A percentile compares a stretch with the other conserved stretches of the same genome.
Conservation (phyloP, 2,329 filamentous ascomycete species). For the Mycosphaerella sp. region DNA sequence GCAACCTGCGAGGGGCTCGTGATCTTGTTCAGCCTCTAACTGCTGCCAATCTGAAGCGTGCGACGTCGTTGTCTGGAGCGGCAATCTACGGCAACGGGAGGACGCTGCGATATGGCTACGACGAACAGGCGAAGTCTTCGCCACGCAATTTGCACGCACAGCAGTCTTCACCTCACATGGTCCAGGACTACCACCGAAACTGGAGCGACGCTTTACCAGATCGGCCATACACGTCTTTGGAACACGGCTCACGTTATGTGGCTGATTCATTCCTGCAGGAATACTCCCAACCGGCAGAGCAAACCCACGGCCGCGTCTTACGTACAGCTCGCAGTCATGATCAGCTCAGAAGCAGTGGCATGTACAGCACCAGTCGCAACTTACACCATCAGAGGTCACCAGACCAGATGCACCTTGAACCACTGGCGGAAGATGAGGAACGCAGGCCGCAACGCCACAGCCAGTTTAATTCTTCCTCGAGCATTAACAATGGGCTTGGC, state of each 20-base stretch:
- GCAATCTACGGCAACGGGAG: conserved; percentile 16
- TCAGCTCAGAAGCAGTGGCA: conserved; percentile 19
- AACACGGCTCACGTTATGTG: conserved; percentile 12
- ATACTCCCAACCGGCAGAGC: conserved; percentile 4
- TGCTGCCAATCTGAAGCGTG: conserved; percentile 35
- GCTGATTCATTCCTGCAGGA: conserved; percentile 3
- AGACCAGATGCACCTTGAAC: conserved; percentile 36
- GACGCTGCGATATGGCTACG: conserved; percentile 22
- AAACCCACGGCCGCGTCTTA: conserved; percentile 11
- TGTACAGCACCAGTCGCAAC: conserved; percentile 19
- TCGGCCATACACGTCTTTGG: conserved; percentile 27
- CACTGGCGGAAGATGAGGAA: conserved; percentile 39
- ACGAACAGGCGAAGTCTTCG: conserved; percentile 16
- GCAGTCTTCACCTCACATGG: conserved; percentile 29
- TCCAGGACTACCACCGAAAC: conserved; percentile 41
- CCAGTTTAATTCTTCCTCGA: conserved; percentile 2
- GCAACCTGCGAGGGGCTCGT: conserved; percentile 74
- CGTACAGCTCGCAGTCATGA: conserved; percentile 18
- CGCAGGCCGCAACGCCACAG: conserved; percentile 19
- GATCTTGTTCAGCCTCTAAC: conserved; percentile 35
- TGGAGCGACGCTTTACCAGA: conserved; percentile 52
- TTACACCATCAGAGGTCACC: conserved; percentile 36
- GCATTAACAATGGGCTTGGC: conserved; percentile 31
- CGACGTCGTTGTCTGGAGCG: conserved; percentile 28
- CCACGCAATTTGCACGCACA: conserved; percentile 26